Evolutionary conservation across 1,139 yeast genomes (phyloP).

Genomic region (Suzukiozyma palmioleophila): DNA sequence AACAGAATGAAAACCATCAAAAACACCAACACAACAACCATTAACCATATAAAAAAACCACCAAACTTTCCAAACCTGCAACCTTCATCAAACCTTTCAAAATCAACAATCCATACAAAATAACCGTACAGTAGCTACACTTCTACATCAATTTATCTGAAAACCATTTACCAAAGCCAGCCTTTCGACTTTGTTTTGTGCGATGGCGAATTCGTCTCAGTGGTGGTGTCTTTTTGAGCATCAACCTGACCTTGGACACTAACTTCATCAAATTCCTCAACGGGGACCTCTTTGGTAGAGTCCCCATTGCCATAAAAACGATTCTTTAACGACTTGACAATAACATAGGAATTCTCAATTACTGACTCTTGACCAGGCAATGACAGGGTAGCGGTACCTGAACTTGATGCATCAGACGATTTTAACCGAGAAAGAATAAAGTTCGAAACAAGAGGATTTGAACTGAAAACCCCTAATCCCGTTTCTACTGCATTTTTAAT

Average conservation of each 20-base stretch:
- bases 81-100: too few relatives aligned
- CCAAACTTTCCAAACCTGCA: too few relatives aligned
- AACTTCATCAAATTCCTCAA: not conserved
- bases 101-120: too few relatives aligned
- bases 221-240: not conserved
- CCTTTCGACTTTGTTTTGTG: constrained; percentile 15
- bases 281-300: not conserved
- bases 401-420: not conserved
- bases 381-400: not conserved
- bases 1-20: too few relatives aligned
- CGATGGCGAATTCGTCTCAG: not conserved
- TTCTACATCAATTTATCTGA: too few relatives aligned
- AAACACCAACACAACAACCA: too few relatives aligned
- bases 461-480: not conserved
- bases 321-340: constrained; percentile 2
- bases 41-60: too few relatives aligned
- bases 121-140: too few relatives aligned
- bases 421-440: not conserved
- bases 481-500: not conserved
- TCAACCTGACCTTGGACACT: not conserved
- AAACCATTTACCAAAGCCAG: constrained; percentile 26
- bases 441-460: not conserved
- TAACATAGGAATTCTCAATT: constrained; percentile 3
- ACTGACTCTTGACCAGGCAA: not conserved
- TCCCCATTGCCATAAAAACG: constrained; percentile 2